Evolutionary conservation across 2,329 filamentous ascomycete species (phyloP).

Genomic region (Thermomyces lanuginosus): DNA sequence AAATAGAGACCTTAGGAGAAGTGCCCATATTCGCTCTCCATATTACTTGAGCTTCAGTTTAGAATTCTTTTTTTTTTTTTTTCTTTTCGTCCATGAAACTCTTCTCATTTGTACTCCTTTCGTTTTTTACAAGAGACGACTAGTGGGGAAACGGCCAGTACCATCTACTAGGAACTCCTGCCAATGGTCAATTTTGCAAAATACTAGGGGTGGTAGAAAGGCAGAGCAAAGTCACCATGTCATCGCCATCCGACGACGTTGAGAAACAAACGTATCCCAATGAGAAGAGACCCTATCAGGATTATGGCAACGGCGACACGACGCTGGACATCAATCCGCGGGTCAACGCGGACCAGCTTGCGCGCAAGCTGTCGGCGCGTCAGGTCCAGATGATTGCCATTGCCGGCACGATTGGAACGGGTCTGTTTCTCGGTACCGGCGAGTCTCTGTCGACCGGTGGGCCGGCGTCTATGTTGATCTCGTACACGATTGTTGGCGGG

Average conservation of each 20-base stretch:
- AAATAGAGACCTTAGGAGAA: no score
- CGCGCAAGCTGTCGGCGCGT: conserved; percentile 38
- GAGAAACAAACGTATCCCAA: background rate
- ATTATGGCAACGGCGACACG: background rate
- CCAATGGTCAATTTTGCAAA: no score
- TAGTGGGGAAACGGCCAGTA: no score
- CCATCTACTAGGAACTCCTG: no score
- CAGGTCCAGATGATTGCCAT: conserved; percentile 42
- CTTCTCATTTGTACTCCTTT: no score
- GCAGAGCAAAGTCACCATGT: background rate
- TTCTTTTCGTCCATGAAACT: no score
- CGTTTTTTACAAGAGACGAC: no score
- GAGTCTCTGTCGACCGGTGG: conserved; percentile 18
- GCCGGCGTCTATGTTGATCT: conserved; percentile 28
- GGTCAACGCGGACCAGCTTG: conserved; percentile 33
- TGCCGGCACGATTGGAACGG: conserved; percentile 28
- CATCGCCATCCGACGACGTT: background rate
- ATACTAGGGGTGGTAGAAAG: no score
- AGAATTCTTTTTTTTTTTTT: no score
- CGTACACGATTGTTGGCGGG: conserved; percentile 29
- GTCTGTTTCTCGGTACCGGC: conserved; percentile 27
- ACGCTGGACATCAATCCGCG: background rate
- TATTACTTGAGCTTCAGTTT: no score
- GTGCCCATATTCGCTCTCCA: no score
- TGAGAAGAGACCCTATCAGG: background rate